Percentiles rank a stretch among this genome's conserved stretches.
These are phyloP conservation scores for Trypanosoma grayi DNA, from an alignment of 208 protist genomes.

Conservation along the genomic window DNA sequence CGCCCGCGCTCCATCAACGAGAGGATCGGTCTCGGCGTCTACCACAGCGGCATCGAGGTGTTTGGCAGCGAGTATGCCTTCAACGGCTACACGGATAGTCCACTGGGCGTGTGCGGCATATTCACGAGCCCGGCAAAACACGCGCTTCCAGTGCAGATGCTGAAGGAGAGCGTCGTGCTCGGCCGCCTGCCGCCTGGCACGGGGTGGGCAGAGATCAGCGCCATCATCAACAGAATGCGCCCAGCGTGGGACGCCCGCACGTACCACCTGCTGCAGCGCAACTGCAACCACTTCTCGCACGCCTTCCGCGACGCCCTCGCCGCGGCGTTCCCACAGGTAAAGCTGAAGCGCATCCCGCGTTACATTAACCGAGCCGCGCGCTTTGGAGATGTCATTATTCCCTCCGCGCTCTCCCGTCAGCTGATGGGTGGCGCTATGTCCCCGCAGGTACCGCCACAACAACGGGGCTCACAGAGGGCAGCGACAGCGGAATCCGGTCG, in stretches of 20 bases:
- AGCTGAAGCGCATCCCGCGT: constrained; percentile 18
- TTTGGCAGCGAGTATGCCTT: constrained; percentile 66
- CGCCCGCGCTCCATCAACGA: constrained; percentile 5
- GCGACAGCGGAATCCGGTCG: neutral
- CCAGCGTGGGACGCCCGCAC: constrained; percentile 40
- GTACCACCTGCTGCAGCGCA: constrained; percentile 67
- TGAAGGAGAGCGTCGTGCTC: constrained; percentile 60
- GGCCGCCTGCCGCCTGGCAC: constrained; percentile 38
- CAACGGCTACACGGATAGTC: constrained; percentile 26
- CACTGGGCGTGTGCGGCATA: constrained; percentile 30
- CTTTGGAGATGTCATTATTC: constrained; percentile 18
- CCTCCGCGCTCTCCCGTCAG: constrained; percentile 1
- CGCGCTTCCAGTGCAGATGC: constrained; percentile 34
- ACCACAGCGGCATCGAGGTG: constrained; percentile 71
- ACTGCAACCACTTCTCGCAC: constrained; percentile 76
- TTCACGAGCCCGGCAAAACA: constrained; percentile 21
- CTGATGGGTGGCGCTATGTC: neutral
- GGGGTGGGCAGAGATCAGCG: constrained; percentile 20
- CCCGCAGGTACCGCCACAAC: neutral
- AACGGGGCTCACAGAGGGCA: neutral
- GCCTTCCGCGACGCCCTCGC: constrained; percentile 24
- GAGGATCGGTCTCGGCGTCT: constrained; percentile 48
- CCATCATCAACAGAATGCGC: constrained; percentile 26
- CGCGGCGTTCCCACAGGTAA: constrained; percentile 13
- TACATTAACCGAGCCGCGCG: constrained; percentile 40